phyloP scores from a whole-genome alignment of 164 flowering plant species.

The Cinnamomum chago region DNA sequence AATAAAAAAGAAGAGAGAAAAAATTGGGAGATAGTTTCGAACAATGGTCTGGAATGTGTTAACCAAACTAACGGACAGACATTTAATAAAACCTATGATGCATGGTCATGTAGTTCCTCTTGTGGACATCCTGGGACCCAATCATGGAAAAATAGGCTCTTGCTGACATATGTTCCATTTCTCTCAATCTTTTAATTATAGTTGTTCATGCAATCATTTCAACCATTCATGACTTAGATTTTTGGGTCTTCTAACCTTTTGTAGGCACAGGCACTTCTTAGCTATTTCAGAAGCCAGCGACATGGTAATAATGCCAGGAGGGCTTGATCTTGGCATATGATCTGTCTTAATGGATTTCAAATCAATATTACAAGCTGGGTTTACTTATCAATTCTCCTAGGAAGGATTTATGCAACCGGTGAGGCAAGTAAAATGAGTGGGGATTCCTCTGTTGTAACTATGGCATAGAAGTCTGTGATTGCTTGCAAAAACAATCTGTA shows the following conservation, averaged over 20 bases:
- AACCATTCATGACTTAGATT: not conserved
- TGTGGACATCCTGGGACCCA: not conserved
- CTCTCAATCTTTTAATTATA: not conserved
- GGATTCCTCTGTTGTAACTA: not conserved
- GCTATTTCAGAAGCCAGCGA: constrained; percentile 71
- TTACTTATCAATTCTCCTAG: not conserved
- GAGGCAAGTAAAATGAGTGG: not conserved
- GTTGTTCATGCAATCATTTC: not conserved
- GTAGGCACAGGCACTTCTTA: constrained; percentile 84
- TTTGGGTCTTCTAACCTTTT: constrained; percentile 7
- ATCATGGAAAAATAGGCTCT: not conserved
- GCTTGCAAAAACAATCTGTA: not conserved
- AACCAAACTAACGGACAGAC: too few relatives aligned
- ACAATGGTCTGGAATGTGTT: too few relatives aligned
- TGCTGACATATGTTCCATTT: not conserved
- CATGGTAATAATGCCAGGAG: constrained; percentile 65
- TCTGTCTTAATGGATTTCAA: not conserved
- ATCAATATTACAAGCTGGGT: not conserved
- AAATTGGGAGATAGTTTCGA: too few relatives aligned
- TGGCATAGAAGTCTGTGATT: not conserved
- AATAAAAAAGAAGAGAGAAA: too few relatives aligned
- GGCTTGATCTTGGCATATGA: constrained; percentile 33
- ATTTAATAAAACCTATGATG: not conserved
- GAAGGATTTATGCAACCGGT: not conserved
- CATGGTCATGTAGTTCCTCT: not conserved